Evolutionary conservation across 1,139 yeast genomes (phyloP).

Genomic region (Wickerhamomyces sp.): DNA sequence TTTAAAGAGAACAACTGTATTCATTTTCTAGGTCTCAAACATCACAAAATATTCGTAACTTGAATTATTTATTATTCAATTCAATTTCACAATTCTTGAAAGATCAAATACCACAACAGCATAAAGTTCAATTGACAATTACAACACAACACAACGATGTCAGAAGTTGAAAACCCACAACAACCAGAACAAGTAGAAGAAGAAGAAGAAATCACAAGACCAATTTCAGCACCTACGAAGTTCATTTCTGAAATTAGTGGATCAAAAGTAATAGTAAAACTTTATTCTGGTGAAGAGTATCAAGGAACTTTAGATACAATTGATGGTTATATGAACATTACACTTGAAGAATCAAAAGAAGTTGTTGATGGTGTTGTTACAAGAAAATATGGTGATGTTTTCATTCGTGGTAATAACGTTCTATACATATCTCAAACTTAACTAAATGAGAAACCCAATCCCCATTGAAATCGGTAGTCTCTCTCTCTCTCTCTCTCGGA

Average conservation of each 20-base stretch:
- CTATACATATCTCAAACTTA: conserved; percentile 29
- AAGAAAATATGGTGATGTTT: conserved; percentile 76
- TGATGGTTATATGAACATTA: conserved; percentile 96
- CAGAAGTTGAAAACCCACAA: conserved; percentile 6
- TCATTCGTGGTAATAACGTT: conserved; percentile 93
- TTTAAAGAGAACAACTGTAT: too few relatives aligned
- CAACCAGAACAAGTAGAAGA: neutral
- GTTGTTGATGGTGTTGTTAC: conserved; percentile 51
- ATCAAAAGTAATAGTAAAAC: conserved; percentile 72
- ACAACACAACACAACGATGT: too few relatives aligned
- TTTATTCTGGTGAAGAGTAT: conserved; percentile 84
- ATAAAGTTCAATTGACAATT: too few relatives aligned
- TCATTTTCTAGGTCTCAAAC: too few relatives aligned
- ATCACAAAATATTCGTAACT: too few relatives aligned
- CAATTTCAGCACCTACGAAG: conserved; percentile 55
- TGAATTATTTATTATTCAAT: too few relatives aligned
- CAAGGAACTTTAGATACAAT: conserved; percentile 75
- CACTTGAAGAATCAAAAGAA: conserved; percentile 74
- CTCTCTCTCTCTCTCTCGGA: too few relatives aligned
- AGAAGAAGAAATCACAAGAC: conserved; percentile 9
- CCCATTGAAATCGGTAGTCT: too few relatives aligned
- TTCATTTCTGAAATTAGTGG: conserved; percentile 80
- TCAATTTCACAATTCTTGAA: too few relatives aligned
- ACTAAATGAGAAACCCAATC: too few relatives aligned
- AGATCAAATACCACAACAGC: too few relatives aligned